Evolutionary conservation across 768 basidiomycete species (phyloP), one percentile per base, ranked within the genome.

Genomic region (Boletus edulis): DNA sequence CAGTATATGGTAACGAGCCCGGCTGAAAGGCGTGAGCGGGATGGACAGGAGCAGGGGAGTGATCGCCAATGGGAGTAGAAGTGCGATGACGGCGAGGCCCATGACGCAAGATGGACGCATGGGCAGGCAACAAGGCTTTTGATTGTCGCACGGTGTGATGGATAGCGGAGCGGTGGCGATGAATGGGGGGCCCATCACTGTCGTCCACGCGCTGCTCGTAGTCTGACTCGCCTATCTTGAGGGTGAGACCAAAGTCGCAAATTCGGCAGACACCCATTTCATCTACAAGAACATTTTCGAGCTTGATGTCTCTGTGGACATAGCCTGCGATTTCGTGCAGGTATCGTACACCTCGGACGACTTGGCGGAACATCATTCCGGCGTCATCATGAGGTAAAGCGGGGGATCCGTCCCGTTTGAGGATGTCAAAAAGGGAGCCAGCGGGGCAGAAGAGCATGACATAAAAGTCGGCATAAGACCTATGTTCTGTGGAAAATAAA

Each of bases 261-360:
- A 96, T 87, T 66, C 85, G 84, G 76, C 92, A 94, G n/a, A 86
- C 80, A 52, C 91, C 89, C 76, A 82, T 84, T 67, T 91, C 89
- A 69, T 95, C 92, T 50, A 95, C 86, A 41, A 98, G 82, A 46
- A 98, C 85, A 75, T 99, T 99, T 74, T 98, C 97, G 55, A 97
- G 82, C 76, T 99, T 99, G 70, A 99, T 76, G 73, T 99, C 97
- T 62, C 94, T 83, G 75, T 99, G 96, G 51, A 95, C 88, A 62
- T 88, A 82, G 9, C 79, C 73, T 27, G 84, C 87, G 40, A 82
- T 81, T 55, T 87, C 82, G 69, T 96, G 93, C 66, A 96, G 72
- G 73, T 94, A 94, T 49, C 84, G 80, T 66, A 94, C 72, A 18
- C 90, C 92, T 51, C 87, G 76, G 48, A 91, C 89, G 61, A 95